Evolutionary conservation across 2,329 filamentous ascomycete genomes (phyloP), one percentile per base, ranked within the genome.

Genomic region (Epichloe gansuensis): DNA sequence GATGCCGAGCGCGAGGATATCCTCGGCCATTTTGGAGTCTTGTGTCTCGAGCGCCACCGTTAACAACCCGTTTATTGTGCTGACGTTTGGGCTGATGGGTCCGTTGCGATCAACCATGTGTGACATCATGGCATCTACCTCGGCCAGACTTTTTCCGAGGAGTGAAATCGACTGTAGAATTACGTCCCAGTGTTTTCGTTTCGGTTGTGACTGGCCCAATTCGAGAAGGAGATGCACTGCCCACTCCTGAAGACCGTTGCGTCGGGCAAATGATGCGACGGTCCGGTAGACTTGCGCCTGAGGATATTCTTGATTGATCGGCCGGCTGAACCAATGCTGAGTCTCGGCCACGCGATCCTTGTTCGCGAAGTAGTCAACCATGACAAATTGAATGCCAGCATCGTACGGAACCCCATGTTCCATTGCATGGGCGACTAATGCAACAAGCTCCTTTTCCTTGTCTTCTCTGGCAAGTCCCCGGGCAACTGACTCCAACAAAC

Each of bases 1-100:
- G 44, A 77, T 65, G 2, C 82, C 82, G 11, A 96, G 68, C 1
- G 77, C 69, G 46, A 89, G 74, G 56, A 90, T 85, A 12, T 87
- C 77, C 62, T 90, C 82, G 5, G 87, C 87, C 45, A 87, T 71
- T 58, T 86, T 81, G 0, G 81, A 75, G 59, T 94, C 83, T 11
- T 82, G 74, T 51, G 77, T 76, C n/a, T 79, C 77, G 56, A 84
- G 82, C 9, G 88, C 87, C 53, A 83, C 81, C 50, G 80, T 76
- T 17, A 97, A 75, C 27, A 97, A 74, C 5, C 73, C 71, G 61
- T 97, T 95, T 60, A 97, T 81, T 5, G 85, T 89, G 3, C 76
- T 69, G 6, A 82, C 82, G 51, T 87, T 83, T 0, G 89, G 80
- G 6, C 71, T 66, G 3, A 76, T 58, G 15, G 70, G 68, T 52